phyloP scores from a whole-genome alignment of 2,329 filamentous ascomycete species.

The Apiospora malaysiana region DNA sequence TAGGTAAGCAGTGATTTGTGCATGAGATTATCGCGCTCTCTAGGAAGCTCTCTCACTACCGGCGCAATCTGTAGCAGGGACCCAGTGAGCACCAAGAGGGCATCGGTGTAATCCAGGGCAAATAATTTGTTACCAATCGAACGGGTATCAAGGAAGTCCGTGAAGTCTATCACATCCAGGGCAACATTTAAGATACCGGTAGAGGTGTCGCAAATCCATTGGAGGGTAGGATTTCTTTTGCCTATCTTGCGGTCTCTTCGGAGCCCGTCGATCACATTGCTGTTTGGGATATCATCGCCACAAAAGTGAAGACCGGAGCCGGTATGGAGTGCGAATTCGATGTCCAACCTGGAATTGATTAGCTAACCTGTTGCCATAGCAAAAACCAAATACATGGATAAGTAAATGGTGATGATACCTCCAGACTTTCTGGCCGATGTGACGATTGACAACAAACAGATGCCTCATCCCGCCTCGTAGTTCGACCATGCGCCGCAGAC shows the following conservation, averaged over 20 bases:
- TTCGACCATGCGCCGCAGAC: neutral
- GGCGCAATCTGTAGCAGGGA: neutral
- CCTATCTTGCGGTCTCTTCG: neutral
- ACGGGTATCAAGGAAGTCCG: neutral
- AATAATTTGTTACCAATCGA: neutral
- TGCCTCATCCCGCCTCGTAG: neutral
- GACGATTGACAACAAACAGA: neutral
- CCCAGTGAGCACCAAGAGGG: neutral
- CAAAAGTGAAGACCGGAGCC: neutral
- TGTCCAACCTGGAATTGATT: neutral
- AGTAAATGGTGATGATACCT: neutral
- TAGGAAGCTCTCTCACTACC: neutral
- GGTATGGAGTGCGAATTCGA: neutral
- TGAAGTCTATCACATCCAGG: neutral
- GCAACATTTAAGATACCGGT: neutral
- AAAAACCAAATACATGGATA: neutral
- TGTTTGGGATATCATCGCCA: neutral
- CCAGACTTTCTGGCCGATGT: neutral
- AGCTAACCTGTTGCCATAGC: neutral
- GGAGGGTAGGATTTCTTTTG: neutral
- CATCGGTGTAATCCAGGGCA: constrained; percentile 1
- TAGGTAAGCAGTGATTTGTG: neutral
- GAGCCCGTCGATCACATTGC: neutral
- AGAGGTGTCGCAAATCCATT: neutral
- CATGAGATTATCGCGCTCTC: neutral